Evolutionary conservation across 2,329 filamentous ascomycete genomes (phyloP).

Genomic region (Tolypocladium cylindrosporum): DNA sequence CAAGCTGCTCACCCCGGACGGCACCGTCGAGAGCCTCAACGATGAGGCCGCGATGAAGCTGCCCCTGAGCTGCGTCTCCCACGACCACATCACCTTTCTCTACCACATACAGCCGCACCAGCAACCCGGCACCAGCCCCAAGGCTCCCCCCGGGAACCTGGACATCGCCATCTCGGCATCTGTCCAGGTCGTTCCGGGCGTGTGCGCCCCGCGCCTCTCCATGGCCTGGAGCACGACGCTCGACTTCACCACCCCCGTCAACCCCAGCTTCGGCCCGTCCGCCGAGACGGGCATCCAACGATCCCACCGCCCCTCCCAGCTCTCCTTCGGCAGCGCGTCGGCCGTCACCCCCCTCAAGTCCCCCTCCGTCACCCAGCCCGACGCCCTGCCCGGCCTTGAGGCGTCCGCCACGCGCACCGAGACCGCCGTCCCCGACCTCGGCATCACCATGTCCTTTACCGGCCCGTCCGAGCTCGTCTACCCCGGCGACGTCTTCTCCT

Average conservation of each 20-base stretch:
- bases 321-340: constrained; percentile 47
- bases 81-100: constrained; percentile 67
- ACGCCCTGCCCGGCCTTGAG: constrained; percentile 50
- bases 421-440: constrained; percentile 46
- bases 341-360: constrained; percentile 45
- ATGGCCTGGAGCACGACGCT: constrained; percentile 61
- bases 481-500: constrained; percentile 58
- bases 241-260: constrained; percentile 58
- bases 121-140: constrained; percentile 33
- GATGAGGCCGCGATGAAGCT: constrained; percentile 35
- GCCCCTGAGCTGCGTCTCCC: constrained; percentile 53
- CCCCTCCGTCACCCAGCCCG: constrained; percentile 46
- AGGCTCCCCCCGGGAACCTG: constrained; percentile 40
- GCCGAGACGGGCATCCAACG: constrained; percentile 48
- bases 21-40: constrained; percentile 48
- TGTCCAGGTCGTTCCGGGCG: constrained; percentile 42
- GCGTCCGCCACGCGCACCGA: constrained; percentile 37
- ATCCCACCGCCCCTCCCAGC: constrained; percentile 51
- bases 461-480: constrained; percentile 46
- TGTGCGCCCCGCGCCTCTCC: constrained; percentile 49
- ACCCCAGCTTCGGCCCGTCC: constrained; percentile 49
- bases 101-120: constrained; percentile 53
- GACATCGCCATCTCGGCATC: constrained; percentile 51
- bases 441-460: constrained; percentile 66
- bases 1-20: constrained; percentile 45